Conservation (phyloP, 495 filamentous ascomycete species). For the Talaromyces borbonicus region DNA sequence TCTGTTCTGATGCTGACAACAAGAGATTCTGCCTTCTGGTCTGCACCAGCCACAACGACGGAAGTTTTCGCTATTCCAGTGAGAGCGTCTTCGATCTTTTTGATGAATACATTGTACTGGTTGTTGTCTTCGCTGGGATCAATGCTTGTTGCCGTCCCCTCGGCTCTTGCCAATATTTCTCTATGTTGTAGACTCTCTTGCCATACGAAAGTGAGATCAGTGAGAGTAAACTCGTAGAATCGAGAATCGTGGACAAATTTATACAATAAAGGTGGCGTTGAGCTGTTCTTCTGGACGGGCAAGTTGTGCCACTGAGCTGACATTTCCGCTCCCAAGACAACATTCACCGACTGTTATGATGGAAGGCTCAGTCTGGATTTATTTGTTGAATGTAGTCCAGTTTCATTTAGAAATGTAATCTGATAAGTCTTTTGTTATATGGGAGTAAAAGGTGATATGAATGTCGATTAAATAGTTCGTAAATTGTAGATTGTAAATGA, state of each 20-base stretch:
- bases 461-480: too few relatives aligned
- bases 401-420: too few relatives aligned
- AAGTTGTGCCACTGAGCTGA: constrained; percentile 30
- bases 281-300: constrained; percentile 10
- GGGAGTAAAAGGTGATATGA: too few relatives aligned
- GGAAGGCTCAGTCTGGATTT: too few relatives aligned
- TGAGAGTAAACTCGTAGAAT: constrained; percentile 66
- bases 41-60: constrained; percentile 19
- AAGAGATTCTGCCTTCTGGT: constrained; percentile 28
- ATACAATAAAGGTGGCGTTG: constrained; percentile 43
- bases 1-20: constrained; percentile 47
- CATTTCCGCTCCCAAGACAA: constrained; percentile 19
- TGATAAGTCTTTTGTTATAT: too few relatives aligned
- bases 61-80: constrained; percentile 29
- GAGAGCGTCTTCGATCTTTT: constrained; percentile 59
- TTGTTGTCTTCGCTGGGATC: constrained; percentile 70
- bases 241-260: constrained; percentile 38
- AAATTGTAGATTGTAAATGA: too few relatives aligned
- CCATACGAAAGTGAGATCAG: constrained; percentile 85
- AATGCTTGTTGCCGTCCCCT: constrained; percentile 62
- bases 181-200: constrained; percentile 53
- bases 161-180: constrained; percentile 55
- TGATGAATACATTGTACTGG: constrained; percentile 62
- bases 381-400: too few relatives aligned
- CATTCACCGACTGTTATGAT: constrained; percentile 7